These are phyloP conservation scores for Phaffomyces thermotolerans DNA, from an alignment of 805 yeast species.

Conservation along the genomic window DNA sequence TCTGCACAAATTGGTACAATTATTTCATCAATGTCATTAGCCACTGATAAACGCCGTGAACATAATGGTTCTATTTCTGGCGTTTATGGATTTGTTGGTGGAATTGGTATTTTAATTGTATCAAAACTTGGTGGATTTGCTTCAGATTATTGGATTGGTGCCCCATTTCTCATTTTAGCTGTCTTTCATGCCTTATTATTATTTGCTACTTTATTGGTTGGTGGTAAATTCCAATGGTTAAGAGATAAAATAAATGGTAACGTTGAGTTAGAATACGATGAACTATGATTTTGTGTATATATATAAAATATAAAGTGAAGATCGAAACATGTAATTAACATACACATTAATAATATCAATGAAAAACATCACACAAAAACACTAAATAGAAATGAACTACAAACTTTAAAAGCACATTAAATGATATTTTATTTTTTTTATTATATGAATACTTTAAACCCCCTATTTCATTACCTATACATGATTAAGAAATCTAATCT, in stretches of 20 bases:
- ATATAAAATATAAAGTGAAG: neutral
- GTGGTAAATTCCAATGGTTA: constrained; percentile 15
- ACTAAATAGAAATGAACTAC: neutral
- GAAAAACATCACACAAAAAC: too few species aligned
- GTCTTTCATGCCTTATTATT: constrained; percentile 29
- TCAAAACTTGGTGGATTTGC: constrained; percentile 56
- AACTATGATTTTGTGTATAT: constrained; percentile 6
- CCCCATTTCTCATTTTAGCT: constrained; percentile 52
- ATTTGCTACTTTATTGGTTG: constrained; percentile 13
- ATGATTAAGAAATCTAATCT: constrained; percentile 43
- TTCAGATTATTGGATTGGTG: constrained; percentile 49
- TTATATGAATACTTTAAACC: constrained; percentile 17
- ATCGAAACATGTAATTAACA: neutral
- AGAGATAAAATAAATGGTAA: constrained; percentile 1
- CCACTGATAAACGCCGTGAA: constrained; percentile 36
- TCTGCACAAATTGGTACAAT: constrained; percentile 55
- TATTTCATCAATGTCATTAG: constrained; percentile 57
- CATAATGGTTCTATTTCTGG: constrained; percentile 64
- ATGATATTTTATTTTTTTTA: constrained; percentile 14
- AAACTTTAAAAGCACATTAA: constrained; percentile 6
- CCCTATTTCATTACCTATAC: constrained; percentile 20
- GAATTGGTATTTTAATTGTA: constrained; percentile 54
- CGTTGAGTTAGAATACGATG: constrained; percentile 10
- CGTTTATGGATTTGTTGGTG: constrained; percentile 60
- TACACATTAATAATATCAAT: neutral